phyloP scores from a whole-genome alignment of 2,329 filamentous ascomycete genomes.

The Rutstroemia sp. region DNA sequence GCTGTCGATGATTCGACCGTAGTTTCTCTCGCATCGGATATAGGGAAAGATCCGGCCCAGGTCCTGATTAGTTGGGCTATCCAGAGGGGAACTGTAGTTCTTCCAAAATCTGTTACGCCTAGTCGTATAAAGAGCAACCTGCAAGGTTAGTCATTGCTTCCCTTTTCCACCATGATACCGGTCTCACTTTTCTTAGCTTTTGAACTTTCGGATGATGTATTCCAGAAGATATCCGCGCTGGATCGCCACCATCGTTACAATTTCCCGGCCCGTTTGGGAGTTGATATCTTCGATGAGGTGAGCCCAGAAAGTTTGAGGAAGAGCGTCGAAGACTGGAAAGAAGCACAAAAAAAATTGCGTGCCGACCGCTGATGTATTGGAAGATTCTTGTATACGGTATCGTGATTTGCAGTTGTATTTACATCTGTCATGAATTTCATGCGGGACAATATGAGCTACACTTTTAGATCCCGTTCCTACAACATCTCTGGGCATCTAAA shows the following conservation, averaged over 20 bases:
- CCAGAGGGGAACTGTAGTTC: conserved; percentile 44
- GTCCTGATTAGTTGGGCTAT: conserved; percentile 48
- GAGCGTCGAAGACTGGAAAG: conserved; percentile 26
- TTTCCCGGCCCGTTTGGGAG: conserved; percentile 35
- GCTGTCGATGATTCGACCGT: conserved; percentile 43
- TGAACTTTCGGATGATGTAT: conserved; percentile 32
- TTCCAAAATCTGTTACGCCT: conserved; percentile 48
- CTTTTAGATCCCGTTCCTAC: too few species aligned
- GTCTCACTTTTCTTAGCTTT: conserved; percentile 28
- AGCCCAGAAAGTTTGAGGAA: conserved; percentile 32
- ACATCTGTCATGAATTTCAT: background rate
- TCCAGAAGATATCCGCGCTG: conserved; percentile 33
- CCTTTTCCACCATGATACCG: background rate
- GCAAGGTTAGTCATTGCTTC: conserved; percentile 21
- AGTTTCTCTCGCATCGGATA: conserved; percentile 43
- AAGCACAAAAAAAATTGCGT: conserved; percentile 2
- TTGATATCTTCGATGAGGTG: conserved; percentile 38
- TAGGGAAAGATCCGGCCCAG: conserved; percentile 45
- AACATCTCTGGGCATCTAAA: too few species aligned
- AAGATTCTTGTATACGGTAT: background rate
- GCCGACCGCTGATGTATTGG: background rate
- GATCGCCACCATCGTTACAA: conserved; percentile 37
- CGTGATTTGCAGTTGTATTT: background rate
- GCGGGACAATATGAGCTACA: too few species aligned
- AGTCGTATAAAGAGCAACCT: conserved; percentile 42